phyloP scores from a whole-genome alignment of 495 filamentous ascomycete species.

The Aspergillus incahuasiensis region DNA sequence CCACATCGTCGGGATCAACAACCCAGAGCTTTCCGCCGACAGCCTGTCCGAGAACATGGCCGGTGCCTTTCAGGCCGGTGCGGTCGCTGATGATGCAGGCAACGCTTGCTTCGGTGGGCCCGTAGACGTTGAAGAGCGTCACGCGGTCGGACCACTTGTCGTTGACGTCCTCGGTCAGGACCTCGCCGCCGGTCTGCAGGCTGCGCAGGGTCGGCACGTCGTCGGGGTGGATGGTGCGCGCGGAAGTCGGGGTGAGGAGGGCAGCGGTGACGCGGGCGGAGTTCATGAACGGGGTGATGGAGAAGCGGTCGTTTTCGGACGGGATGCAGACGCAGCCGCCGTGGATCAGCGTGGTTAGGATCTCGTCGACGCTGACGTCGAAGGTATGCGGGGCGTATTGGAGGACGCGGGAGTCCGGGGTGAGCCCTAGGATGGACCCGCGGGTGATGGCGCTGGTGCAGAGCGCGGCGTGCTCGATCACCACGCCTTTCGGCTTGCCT shows the following conservation, averaged over 20 bases:
- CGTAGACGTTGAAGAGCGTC: constrained; percentile 8
- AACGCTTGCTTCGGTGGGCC: constrained; percentile 7
- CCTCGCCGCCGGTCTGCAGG: constrained; percentile 1
- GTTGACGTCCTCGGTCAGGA: constrained; percentile 1
- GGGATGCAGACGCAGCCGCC: constrained; percentile 38
- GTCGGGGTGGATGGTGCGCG: not conserved
- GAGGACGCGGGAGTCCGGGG: constrained; percentile 26
- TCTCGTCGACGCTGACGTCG: constrained; percentile 37
- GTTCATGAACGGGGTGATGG: constrained; percentile 2
- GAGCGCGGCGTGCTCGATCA: not conserved
- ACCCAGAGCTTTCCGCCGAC: constrained; percentile 4
- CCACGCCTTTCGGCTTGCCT: constrained; percentile 9
- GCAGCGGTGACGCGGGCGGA: constrained; percentile 1
- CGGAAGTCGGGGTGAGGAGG: constrained; percentile 7
- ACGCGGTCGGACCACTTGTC: constrained; percentile 4
- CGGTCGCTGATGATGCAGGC: constrained; percentile 1
- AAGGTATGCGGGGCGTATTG: constrained; percentile 44
- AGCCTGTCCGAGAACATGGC: not conserved
- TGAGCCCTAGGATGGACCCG: not conserved
- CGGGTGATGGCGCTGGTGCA: constrained; percentile 4
- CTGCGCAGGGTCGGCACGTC: constrained; percentile 1
- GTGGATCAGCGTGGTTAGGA: constrained; percentile 12
- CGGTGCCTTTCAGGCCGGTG: not conserved
- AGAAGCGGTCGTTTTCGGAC: constrained; percentile 21
- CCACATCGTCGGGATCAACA: not conserved